A percentile compares a stretch with the other conserved stretches of the same genome.
Evolutionary conservation across 1,284 basidiomycete species (phyloP).

Genomic region (Pterulicium gracile): DNA sequence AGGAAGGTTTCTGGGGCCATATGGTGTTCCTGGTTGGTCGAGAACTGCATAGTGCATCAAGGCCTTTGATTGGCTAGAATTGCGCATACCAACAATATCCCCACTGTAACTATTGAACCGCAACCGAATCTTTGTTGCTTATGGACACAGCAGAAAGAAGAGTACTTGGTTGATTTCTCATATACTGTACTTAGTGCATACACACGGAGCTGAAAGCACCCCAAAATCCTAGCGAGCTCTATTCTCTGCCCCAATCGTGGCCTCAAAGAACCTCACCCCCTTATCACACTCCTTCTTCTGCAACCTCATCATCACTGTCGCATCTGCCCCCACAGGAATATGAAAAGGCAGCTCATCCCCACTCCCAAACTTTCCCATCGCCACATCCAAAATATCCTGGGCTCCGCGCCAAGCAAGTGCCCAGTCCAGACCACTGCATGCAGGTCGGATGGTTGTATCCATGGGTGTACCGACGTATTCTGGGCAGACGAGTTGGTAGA

Average conservation of each 20-base stretch:
- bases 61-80: too few species aligned
- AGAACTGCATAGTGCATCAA: too few species aligned
- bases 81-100: too few species aligned
- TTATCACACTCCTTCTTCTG: not conserved
- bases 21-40: too few species aligned
- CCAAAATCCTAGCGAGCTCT: too few species aligned
- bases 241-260: not conserved
- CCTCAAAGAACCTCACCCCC: not conserved
- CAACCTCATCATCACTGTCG: not conserved
- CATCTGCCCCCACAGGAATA: not conserved
- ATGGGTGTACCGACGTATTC: not conserved
- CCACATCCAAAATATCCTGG: not conserved
- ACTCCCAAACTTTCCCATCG: not conserved
- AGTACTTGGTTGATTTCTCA: too few species aligned
- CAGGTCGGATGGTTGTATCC: not conserved
- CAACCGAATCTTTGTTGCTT: too few species aligned
- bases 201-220: too few species aligned
- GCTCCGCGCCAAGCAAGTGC: not conserved
- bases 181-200: too few species aligned
- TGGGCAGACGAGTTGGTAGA: not conserved
- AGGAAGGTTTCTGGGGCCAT: too few species aligned
- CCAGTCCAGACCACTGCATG: not conserved
- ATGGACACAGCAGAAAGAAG: too few species aligned
- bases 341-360: not conserved
- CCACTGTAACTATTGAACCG: too few species aligned